phyloP scores from a whole-genome alignment of 306 rosid species.

The Arachis hypogaea region DNA sequence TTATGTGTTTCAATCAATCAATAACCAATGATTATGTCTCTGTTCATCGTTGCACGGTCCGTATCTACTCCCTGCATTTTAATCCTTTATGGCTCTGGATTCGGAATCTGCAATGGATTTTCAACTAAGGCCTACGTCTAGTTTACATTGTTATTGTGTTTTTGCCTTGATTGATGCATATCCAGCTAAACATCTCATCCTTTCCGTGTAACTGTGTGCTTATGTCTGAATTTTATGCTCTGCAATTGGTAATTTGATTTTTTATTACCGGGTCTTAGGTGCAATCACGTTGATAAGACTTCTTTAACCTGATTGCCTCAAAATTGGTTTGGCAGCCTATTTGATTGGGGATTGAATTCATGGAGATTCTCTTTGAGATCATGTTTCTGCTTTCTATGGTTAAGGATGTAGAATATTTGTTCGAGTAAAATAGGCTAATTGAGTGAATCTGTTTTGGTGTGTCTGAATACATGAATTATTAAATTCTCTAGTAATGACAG shows the following conservation, averaged over 20 bases:
- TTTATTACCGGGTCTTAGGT: constrained; percentile 2
- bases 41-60: constrained; percentile 27
- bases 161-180: constrained; percentile 27
- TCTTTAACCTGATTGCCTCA: constrained; percentile 8
- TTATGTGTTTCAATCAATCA: constrained; percentile 29
- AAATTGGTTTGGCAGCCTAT: constrained; percentile 11
- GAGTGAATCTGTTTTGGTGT: constrained; percentile 8
- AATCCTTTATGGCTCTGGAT: constrained; percentile 12
- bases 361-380: background rate
- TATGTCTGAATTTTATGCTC: constrained; percentile 14
- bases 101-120: constrained; percentile 35
- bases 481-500: constrained; percentile 9
- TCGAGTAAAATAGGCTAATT: background rate
- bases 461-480: constrained; percentile 10
- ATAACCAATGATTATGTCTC: constrained; percentile 20
- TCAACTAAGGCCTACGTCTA: constrained; percentile 21
- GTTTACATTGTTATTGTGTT: constrained; percentile 29
- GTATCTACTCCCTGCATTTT: constrained; percentile 17
- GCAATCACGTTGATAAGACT: background rate
- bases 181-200: constrained; percentile 22
- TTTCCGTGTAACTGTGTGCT: background rate
- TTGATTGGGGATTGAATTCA: constrained; percentile 29
- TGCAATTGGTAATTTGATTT: constrained; percentile 16
- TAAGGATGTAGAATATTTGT: constrained; percentile 14
- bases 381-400: constrained; percentile 9